Percentiles rank a stretch among this genome's conserved stretches.
Evolutionary conservation across 2,329 filamentous ascomycete species (phyloP).

Genomic region (Hypoxylon sp.): DNA sequence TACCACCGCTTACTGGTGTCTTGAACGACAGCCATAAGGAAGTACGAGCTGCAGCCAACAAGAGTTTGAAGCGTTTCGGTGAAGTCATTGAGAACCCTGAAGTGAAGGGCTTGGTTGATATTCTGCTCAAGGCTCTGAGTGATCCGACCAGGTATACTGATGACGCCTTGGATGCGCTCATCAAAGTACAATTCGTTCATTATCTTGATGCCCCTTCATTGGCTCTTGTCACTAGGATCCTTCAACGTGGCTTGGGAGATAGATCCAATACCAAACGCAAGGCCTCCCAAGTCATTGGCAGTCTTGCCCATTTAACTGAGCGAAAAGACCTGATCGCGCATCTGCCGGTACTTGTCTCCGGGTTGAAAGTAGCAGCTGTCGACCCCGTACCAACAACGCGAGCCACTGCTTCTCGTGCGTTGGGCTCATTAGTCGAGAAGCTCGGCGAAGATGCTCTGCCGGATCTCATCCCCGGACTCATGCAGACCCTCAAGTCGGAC

Average conservation of each 20-base stretch:
- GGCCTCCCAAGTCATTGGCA: slow-evolving; percentile 97
- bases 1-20: slow-evolving; percentile 92
- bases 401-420: slow-evolving; percentile 93
- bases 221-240: slow-evolving; percentile 92
- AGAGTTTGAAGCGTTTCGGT: slow-evolving; percentile 96
- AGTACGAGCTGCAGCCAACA: slow-evolving; percentile 90
- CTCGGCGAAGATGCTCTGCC: slow-evolving; percentile 96
- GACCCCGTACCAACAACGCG: slow-evolving; percentile 97
- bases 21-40: slow-evolving; percentile 99
- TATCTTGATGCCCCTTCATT: slow-evolving; percentile 98
- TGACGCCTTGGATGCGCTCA: slow-evolving; percentile 90
- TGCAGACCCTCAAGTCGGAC: slow-evolving; percentile 97
- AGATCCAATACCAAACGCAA: slow-evolving; percentile 96
- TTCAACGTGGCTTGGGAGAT: slow-evolving; percentile 92
- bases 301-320: slow-evolving; percentile 95
- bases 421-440: slow-evolving; percentile 98
- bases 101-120: slow-evolving; percentile 91
- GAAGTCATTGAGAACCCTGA: slow-evolving; percentile 99
- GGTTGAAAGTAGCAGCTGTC: slow-evolving; percentile 88
- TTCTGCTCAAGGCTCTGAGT: slow-evolving; percentile 95
- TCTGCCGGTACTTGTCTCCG: slow-evolving; percentile 91
- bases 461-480: slow-evolving; percentile 96
- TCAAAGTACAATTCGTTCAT: slow-evolving; percentile 98
- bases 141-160: slow-evolving; percentile 98
- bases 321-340: slow-evolving; percentile 93